A percentile compares a stretch with the other conserved stretches of the same genome.
These are phyloP conservation scores for Viola odorata DNA, from an alignment of 345 rosid species.

Conservation along the genomic window DNA sequence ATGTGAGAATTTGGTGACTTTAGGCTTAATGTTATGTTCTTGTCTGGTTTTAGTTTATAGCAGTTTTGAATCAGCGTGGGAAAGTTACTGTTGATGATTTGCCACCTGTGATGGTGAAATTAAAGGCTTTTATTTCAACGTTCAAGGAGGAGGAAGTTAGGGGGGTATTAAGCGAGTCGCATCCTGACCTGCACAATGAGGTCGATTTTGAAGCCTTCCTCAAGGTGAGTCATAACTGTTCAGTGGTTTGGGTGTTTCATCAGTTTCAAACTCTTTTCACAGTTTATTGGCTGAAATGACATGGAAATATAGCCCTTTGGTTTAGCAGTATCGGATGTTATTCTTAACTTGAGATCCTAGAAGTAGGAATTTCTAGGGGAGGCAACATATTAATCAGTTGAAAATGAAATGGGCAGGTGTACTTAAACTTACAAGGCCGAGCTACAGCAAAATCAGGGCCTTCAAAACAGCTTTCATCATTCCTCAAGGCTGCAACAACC, in stretches of 20 bases:
- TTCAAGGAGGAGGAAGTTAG: constrained; percentile 61
- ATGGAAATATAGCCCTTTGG: not conserved
- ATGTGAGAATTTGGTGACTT: not conserved
- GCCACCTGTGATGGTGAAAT: constrained; percentile 54
- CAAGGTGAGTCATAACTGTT: constrained; percentile 38
- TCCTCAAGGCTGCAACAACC: constrained; percentile 63
- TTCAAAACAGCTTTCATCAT: constrained; percentile 57
- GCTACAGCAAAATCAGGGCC: constrained; percentile 53
- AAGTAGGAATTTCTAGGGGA: constrained; percentile 6
- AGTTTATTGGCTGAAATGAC: not conserved
- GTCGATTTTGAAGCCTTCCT: constrained; percentile 76
- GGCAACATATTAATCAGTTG: constrained; percentile 16
- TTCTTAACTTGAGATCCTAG: not conserved
- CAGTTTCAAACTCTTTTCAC: not conserved
- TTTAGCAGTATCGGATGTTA: not conserved
- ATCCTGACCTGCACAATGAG: constrained; percentile 40
- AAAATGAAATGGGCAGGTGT: constrained; percentile 46
- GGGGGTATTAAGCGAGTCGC: constrained; percentile 36
- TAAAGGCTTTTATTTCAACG: constrained; percentile 50
- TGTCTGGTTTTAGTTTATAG: constrained; percentile 40
- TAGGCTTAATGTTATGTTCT: not conserved
- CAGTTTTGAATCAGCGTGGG: constrained; percentile 57
- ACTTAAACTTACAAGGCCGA: constrained; percentile 55
- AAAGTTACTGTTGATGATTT: constrained; percentile 50
- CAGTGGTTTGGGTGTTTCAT: not conserved